A percentile compares a stretch with the other conserved stretches of the same genome.
These are phyloP conservation scores for Centella asiatica DNA, from an alignment of 129 eudicot species.

Conservation along the genomic window DNA sequence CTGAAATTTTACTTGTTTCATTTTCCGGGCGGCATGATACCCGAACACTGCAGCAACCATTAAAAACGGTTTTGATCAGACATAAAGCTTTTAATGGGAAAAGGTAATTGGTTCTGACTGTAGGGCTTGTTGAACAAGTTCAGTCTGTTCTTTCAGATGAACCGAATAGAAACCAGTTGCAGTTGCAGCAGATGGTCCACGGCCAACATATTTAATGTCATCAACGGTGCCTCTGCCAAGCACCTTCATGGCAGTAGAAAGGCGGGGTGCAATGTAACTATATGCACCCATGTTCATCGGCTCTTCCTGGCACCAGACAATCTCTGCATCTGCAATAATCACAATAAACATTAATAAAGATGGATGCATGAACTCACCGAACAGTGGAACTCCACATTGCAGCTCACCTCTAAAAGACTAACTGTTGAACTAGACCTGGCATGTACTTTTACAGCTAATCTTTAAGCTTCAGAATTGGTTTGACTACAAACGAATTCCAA, in stretches of 20 bases:
- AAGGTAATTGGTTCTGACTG: slow-evolving; percentile 50
- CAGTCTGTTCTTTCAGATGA: slow-evolving; percentile 70
- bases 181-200: slow-evolving; percentile 95
- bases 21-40: background rate
- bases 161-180: slow-evolving; percentile 80
- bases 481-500: no score
- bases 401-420: no score
- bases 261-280: slow-evolving; percentile 74
- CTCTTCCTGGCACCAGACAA: slow-evolving; percentile 99
- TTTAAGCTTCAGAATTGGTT: no score
- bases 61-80: background rate
- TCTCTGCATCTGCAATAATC: slow-evolving; percentile 66
- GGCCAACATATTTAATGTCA: slow-evolving; percentile 77
- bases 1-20: no score
- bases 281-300: slow-evolving; percentile 98
- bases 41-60: background rate
- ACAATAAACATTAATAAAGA: background rate
- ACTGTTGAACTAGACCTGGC: background rate
- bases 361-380: background rate
- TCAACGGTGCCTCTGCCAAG: slow-evolving; percentile 60
- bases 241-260: slow-evolving; percentile 74
- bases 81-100: background rate
- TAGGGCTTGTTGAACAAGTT: slow-evolving; percentile 68
- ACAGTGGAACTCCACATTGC: background rate
- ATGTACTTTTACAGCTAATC: background rate